A percentile compares a stretch with the other conserved stretches of the same genome.
phyloP scores from a whole-genome alignment of 768 basidiomycete species.

The Calocybe indica region DNA sequence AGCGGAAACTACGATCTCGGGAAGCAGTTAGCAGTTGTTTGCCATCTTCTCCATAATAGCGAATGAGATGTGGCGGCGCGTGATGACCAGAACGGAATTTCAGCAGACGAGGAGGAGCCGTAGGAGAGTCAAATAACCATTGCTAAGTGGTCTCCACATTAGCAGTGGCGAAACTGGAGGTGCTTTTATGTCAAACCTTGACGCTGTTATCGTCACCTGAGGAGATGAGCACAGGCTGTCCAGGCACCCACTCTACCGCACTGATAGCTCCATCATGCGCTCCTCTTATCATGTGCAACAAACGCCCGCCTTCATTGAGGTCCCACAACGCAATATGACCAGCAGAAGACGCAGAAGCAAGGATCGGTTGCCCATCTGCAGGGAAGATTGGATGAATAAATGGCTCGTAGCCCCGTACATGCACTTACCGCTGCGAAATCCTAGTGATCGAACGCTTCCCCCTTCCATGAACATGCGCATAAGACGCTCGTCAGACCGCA shows the following conservation, averaged over 20 bases:
- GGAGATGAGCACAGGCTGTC: conserved; percentile 86
- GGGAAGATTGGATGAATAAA: conserved; percentile 4
- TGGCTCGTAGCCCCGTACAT: background rate
- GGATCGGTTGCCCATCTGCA: conserved; percentile 79
- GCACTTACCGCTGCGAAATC: conserved; percentile 76
- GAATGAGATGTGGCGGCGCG: conserved; percentile 82
- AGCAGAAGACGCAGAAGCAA: conserved; percentile 80
- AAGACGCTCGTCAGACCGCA: conserved; percentile 83
- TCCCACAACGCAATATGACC: conserved; percentile 96
- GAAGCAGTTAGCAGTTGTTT: conserved; percentile 90
- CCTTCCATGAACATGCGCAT: conserved; percentile 91
- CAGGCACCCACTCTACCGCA: conserved; percentile 85
- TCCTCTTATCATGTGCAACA: conserved; percentile 80
- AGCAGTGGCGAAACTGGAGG: background rate
- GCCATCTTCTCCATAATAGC: conserved; percentile 96
- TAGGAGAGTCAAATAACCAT: conserved; percentile 96
- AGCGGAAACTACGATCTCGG: conserved; percentile 82
- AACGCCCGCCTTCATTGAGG: conserved; percentile 71
- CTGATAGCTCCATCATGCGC: conserved; percentile 87
- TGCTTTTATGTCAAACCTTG: conserved; percentile 50
- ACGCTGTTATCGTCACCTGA: conserved; percentile 94
- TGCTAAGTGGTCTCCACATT: conserved; percentile 46
- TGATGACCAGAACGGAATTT: conserved; percentile 94
- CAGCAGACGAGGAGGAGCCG: conserved; percentile 76
- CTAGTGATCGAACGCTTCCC: conserved; percentile 65